A percentile compares a stretch with the other conserved stretches of the same genome.
These are phyloP conservation scores for Dalbergia cultrata DNA, from an alignment of 306 rosid species.

Conservation along the genomic window DNA sequence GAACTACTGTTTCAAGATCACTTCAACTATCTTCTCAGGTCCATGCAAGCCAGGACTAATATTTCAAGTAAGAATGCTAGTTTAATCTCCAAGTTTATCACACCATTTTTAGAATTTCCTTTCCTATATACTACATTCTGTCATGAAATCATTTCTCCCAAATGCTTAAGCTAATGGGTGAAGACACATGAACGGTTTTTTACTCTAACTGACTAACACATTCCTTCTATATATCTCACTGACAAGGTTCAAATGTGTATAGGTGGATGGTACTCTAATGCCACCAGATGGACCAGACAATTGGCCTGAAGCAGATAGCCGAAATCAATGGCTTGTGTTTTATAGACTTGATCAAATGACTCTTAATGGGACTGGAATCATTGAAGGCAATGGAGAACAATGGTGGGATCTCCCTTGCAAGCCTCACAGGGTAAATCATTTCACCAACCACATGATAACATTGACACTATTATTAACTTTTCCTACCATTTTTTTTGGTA, in stretches of 20 bases:
- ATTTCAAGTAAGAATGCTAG: constrained; percentile 71
- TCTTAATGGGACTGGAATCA: constrained; percentile 84
- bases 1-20: constrained; percentile 67
- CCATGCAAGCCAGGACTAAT: constrained; percentile 95
- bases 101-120: not conserved
- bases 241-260: constrained; percentile 28
- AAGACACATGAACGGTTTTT: too few relatives aligned
- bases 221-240: not conserved
- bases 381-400: constrained; percentile 93
- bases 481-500: not conserved
- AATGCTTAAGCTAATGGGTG: too few relatives aligned
- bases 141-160: too few relatives aligned
- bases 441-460: not conserved
- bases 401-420: constrained; percentile 99
- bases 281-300: constrained; percentile 90
- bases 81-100: not conserved
- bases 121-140: not conserved
- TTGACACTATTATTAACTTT: constrained; percentile 3
- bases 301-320: constrained; percentile 84
- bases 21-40: constrained; percentile 91
- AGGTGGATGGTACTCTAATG: constrained; percentile 95
- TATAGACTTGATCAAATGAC: constrained; percentile 81
- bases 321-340: constrained; percentile 90
- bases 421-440: constrained; percentile 85
- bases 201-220: too few relatives aligned